Evolutionary conservation across 495 filamentous ascomycete species (phyloP).

Genomic region (Podospora didyma): DNA sequence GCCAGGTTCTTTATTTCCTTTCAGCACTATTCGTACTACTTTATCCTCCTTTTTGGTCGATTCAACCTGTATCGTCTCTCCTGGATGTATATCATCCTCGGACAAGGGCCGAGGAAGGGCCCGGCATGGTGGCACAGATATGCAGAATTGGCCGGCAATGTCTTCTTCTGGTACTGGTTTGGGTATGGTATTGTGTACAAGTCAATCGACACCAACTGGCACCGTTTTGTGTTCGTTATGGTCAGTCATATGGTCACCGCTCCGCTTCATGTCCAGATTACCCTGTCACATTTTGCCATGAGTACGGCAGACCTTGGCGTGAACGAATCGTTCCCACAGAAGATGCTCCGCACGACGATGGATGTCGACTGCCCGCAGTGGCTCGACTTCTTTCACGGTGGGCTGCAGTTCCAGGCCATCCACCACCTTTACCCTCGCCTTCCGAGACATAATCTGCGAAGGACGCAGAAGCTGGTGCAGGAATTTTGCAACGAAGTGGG

Average conservation of each 20-base stretch:
- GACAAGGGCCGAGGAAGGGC: constrained; percentile 75
- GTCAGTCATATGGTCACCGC: constrained; percentile 84
- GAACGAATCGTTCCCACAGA: constrained; percentile 88
- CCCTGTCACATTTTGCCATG: constrained; percentile 96
- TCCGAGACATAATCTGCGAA: constrained; percentile 86
- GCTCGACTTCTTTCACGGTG: constrained; percentile 96
- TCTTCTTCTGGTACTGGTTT: constrained; percentile 95
- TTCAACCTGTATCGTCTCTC: constrained; percentile 88
- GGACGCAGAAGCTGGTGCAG: constrained; percentile 75
- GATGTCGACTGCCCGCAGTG: constrained; percentile 93
- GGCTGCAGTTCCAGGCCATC: constrained; percentile 93
- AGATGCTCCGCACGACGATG: constrained; percentile 97
- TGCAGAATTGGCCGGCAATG: constrained; percentile 74
- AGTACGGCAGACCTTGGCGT: constrained; percentile 85
- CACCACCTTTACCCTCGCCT: constrained; percentile 95
- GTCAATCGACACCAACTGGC: constrained; percentile 64
- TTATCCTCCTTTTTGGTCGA: constrained; percentile 78
- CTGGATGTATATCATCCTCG: constrained; percentile 73
- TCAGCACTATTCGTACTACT: constrained; percentile 84
- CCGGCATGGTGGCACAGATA: constrained; percentile 86
- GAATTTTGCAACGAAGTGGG: constrained; percentile 88
- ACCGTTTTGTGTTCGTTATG: constrained; percentile 71
- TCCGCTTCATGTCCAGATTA: constrained; percentile 92
- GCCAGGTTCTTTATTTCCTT: constrained; percentile 68
- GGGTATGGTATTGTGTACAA: constrained; percentile 81